Conservation (phyloP, 129 eudicot genomes). For the Flaveria robusta region DNA sequence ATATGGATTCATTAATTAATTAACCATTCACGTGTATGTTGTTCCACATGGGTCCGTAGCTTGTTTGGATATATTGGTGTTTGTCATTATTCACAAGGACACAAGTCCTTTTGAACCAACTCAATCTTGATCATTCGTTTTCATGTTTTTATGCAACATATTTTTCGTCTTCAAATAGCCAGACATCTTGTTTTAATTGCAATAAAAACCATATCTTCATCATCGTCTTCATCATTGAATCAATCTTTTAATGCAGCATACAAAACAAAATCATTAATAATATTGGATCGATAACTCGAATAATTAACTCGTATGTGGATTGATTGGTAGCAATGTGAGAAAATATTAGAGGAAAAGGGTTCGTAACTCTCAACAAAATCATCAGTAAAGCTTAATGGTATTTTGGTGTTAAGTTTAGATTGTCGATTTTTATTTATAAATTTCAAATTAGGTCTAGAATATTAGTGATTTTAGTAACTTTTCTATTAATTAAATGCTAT, state of each 20-base stretch:
- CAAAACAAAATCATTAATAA: not conserved
- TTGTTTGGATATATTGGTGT: not conserved
- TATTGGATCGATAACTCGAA: not conserved
- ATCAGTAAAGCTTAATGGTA: not conserved
- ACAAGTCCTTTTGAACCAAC: constrained; percentile 25
- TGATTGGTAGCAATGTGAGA: no score
- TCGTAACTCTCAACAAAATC: no score
- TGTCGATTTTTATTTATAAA: not conserved
- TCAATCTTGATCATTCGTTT: constrained; percentile 17
- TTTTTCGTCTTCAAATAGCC: constrained; percentile 4
- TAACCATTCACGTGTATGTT: not conserved
- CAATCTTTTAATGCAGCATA: not conserved
- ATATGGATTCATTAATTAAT: not conserved
- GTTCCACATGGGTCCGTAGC: constrained; percentile 1
- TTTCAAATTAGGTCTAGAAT: no score
- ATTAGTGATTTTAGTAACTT: no score
- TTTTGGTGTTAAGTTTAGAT: not conserved
- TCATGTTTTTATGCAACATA: constrained; percentile 14
- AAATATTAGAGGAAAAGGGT: no score
- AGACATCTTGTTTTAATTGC: not conserved
- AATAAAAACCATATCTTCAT: not conserved
- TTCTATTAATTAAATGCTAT: no score
- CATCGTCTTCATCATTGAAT: not conserved
- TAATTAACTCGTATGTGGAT: not conserved
- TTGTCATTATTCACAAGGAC: constrained; percentile 8